Evolutionary conservation across 1,284 basidiomycete genomes (phyloP), one percentile per base, ranked within the genome.

Genomic region (Melampsora larici-populina): DNA sequence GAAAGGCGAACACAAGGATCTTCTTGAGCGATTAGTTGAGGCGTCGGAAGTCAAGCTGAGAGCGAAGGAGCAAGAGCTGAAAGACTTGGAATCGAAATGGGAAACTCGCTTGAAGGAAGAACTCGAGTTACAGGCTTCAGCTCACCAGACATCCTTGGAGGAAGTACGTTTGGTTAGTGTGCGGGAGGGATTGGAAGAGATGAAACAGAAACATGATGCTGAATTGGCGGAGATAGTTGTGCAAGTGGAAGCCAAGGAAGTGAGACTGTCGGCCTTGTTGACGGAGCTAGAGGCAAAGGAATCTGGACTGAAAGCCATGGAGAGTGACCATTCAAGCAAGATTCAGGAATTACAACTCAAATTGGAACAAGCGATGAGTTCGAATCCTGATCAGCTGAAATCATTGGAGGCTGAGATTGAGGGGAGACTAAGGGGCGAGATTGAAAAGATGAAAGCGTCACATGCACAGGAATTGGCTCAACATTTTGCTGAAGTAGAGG

Each of bases 31-130:
- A 36, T 36, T 36, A 36, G 36, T 36, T 9, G 36, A 36, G 36
- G 9, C 3, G 36, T 36, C 36, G 36, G 36, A 36, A 36, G 36
- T 24, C 66, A 21, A n/a, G 66, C 66, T 86, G 1, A 63, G 24
- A 26, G 48, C 60, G 70, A 62, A 26, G 21, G 40, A n/a, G 43
- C 64, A 43, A 21, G 67, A 36, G 48, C 36, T 48, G 76, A 78
- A 63, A 40, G 60, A 49, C 62, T 51, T 36, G 46, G 51, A 58
- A 58, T 26, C 26, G 6, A 58, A 13, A 58, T 58, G 51, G 51
- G 21, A 58, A 13, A 5, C 13, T 58, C 18, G 26, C 18, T 58
- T 58, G 51, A 26, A 58, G 18, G 18, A 21, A 21, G 26, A 58
- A 58, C 51, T 58, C 15, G 26, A 58, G 26, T 58, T 26, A 21